A percentile compares a stretch with the other conserved stretches of the same genome.
Conservation (phyloP, 768 basidiomycete genomes). For the Tricholoma bakamatsutake region DNA sequence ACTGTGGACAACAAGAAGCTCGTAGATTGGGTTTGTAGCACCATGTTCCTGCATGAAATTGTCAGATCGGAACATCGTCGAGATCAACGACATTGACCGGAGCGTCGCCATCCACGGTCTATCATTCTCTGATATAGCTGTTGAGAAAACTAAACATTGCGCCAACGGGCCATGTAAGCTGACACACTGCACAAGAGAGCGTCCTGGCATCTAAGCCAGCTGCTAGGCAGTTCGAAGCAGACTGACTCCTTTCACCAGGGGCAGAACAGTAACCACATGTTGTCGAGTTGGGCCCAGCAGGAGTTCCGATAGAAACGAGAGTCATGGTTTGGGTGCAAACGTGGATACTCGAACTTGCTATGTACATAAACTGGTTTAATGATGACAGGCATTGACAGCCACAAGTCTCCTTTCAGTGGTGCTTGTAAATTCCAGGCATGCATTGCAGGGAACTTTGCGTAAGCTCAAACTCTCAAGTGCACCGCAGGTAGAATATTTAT, state of each 20-base stretch:
- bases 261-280: conserved; percentile 68
- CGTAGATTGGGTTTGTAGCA: conserved; percentile 86
- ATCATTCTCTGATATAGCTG: conserved; percentile 82
- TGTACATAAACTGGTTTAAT: no score
- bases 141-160: not conserved
- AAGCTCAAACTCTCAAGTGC: not conserved
- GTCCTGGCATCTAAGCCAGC: conserved; percentile 45
- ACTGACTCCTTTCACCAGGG: conserved; percentile 40
- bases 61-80: not conserved
- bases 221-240: conserved; percentile 37
- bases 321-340: not conserved
- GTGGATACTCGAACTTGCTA: no score
- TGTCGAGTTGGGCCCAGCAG: conserved; percentile 27
- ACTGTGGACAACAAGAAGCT: conserved; percentile 86
- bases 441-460: not conserved
- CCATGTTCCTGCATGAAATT: conserved; percentile 41
- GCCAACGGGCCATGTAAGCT: no score
- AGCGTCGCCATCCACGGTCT: conserved; percentile 80
- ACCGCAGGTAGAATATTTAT: not conserved
- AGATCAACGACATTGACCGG: conserved; percentile 34
- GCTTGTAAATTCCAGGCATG: no score
- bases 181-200: conserved; percentile 37
- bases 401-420: no score
- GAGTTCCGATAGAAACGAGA: conserved; percentile 31
- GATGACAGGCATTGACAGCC: no score